These are phyloP conservation scores for Mycena crocata DNA, from an alignment of 768 basidiomycete genomes.

Conservation along the genomic window DNA sequence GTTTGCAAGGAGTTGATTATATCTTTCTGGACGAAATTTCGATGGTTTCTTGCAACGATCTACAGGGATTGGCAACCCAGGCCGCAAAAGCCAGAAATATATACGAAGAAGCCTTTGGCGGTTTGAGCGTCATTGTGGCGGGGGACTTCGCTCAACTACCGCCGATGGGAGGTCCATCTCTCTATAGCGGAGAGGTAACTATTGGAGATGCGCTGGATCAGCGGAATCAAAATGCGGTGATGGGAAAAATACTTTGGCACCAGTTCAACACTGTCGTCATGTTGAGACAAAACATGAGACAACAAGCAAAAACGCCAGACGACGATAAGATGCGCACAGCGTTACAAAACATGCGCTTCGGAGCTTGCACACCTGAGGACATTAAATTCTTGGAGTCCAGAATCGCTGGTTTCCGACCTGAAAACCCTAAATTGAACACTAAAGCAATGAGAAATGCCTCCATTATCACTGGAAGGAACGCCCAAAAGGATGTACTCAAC, in stretches of 20 bases:
- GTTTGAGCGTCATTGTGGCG: constrained; percentile 45
- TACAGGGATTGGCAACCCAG: constrained; percentile 37
- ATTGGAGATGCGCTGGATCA: not conserved
- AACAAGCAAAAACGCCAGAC: constrained; percentile 15
- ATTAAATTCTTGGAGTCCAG: constrained; percentile 46
- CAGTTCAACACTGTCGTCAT: constrained; percentile 48
- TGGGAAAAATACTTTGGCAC: constrained; percentile 38
- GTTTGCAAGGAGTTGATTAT: constrained; percentile 40
- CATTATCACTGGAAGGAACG: constrained; percentile 52
- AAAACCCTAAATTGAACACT: constrained; percentile 19
- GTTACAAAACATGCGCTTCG: constrained; percentile 53
- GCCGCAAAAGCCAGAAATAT: constrained; percentile 23
- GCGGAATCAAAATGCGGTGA: not conserved
- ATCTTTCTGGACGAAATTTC: constrained; percentile 49
- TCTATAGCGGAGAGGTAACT: not conserved
- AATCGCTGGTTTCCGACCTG: constrained; percentile 31
- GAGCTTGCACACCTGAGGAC: constrained; percentile 51
- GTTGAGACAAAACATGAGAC: constrained; percentile 50
- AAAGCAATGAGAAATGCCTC: constrained; percentile 46
- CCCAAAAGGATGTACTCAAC: constrained; percentile 52
- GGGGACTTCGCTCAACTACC: constrained; percentile 52
- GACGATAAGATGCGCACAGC: constrained; percentile 44
- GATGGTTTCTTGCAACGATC: constrained; percentile 43
- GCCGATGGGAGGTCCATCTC: constrained; percentile 26
- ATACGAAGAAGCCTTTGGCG: constrained; percentile 36